These are phyloP conservation scores for Limonium bicolor DNA, from an alignment of 148 eudicot genomes.

Conservation along the genomic window DNA sequence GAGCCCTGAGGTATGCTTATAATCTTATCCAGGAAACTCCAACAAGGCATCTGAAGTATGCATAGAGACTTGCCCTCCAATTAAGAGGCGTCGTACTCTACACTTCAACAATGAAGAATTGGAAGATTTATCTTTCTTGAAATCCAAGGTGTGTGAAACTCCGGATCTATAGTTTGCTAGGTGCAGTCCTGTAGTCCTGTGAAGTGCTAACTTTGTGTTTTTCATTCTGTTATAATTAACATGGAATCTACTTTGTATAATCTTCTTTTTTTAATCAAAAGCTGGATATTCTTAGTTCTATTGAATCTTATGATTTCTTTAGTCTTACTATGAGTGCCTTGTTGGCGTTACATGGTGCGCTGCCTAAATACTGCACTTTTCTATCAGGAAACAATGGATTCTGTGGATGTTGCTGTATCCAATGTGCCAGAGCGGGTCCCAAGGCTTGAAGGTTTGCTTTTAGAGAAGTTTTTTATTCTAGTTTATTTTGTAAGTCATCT, in stretches of 20 bases:
- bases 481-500: not conserved
- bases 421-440: slow-evolving; percentile 58
- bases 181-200: not conserved
- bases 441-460: slow-evolving; percentile 51
- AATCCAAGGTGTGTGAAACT: slow-evolving; percentile 45
- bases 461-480: not conserved
- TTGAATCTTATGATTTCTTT: not conserved
- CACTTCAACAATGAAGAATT: slow-evolving; percentile 39
- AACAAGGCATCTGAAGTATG: slow-evolving; percentile 28
- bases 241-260: too few relatives aligned
- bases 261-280: too few relatives aligned
- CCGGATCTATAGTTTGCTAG: not conserved
- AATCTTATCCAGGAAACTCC: slow-evolving; percentile 27
- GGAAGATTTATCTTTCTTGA: slow-evolving; percentile 42
- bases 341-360: not conserved
- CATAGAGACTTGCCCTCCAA: slow-evolving; percentile 39
- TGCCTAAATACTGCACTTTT: not conserved
- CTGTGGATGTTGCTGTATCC: slow-evolving; percentile 31
- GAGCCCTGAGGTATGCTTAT: too few relatives aligned
- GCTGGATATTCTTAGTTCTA: not conserved
- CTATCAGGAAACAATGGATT: slow-evolving; percentile 43
- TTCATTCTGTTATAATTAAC: too few relatives aligned
- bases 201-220: too few relatives aligned
- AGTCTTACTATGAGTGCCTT: not conserved
- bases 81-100: slow-evolving; percentile 65